Evolutionary conservation across 805 yeast species (phyloP).

Genomic region (Candida cerambycidarum): DNA sequence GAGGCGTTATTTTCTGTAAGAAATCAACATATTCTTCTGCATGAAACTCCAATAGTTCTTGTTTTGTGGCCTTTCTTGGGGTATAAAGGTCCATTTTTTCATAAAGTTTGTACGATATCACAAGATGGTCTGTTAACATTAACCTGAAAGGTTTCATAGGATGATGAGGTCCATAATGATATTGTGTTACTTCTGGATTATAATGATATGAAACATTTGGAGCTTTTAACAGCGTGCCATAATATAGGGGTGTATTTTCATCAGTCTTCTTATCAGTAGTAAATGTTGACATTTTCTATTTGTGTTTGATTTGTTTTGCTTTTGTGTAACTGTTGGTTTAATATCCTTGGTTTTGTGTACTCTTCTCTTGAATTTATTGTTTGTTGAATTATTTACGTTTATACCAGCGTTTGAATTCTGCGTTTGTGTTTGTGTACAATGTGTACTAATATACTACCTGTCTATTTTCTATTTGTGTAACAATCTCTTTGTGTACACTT

Average conservation of each 20-base stretch:
- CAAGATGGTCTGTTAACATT: slow-evolving; percentile 90
- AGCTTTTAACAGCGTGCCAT: slow-evolving; percentile 21
- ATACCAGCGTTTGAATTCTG: no score
- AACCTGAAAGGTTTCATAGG: slow-evolving; percentile 98
- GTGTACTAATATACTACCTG: not conserved
- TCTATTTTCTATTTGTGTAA: no score
- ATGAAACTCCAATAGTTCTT: slow-evolving; percentile 81
- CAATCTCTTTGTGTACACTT: no score
- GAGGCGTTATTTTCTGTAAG: slow-evolving; percentile 74
- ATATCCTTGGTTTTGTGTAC: not conserved
- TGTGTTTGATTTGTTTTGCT: not conserved
- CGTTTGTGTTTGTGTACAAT: not conserved
- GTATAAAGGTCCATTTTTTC: slow-evolving; percentile 87
- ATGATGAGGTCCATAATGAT: slow-evolving; percentile 89
- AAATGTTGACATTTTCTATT: slow-evolving; percentile 21
- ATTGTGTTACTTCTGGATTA: slow-evolving; percentile 75
- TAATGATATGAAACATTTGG: slow-evolving; percentile 84
- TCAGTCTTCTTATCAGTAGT: slow-evolving; percentile 33
- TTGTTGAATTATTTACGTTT: not conserved
- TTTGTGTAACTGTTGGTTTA: not conserved
- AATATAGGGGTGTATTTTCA: slow-evolving; percentile 33
- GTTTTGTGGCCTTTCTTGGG: slow-evolving; percentile 78
- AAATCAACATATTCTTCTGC: slow-evolving; percentile 84
- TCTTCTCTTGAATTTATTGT: not conserved
- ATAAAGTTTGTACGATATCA: slow-evolving; percentile 79